Evolutionary conservation across 495 filamentous ascomycete species (phyloP).

Genomic region (Cenococcum geophilum): DNA sequence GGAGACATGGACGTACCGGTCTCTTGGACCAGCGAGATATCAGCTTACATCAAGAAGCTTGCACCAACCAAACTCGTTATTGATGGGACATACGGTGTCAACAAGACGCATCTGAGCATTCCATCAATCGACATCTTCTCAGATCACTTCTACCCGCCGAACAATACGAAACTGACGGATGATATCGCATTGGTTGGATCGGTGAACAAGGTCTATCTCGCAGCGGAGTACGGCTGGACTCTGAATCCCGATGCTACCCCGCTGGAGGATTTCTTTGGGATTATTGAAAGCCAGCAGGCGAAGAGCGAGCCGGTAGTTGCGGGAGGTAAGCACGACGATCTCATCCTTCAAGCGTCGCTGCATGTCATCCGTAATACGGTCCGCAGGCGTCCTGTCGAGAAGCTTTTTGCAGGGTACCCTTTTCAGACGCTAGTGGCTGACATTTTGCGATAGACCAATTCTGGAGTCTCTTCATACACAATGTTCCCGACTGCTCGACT

Average conservation of each 20-base stretch:
- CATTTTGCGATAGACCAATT: constrained; percentile 12
- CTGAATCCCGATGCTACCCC: constrained; percentile 32
- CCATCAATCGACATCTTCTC: constrained; percentile 48
- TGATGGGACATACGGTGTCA: constrained; percentile 53
- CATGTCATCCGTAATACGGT: too few relatives aligned
- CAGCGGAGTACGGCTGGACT: constrained; percentile 51
- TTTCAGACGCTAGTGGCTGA: constrained; percentile 3
- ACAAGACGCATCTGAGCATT: constrained; percentile 45
- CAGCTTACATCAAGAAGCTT: constrained; percentile 45
- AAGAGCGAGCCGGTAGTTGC: constrained; percentile 31
- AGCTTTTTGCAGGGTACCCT: constrained; percentile 36
- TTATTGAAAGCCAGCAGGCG: constrained; percentile 41
- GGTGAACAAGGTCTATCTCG: constrained; percentile 45
- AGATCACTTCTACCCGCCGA: constrained; percentile 50
- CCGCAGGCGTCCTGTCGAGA: not conserved
- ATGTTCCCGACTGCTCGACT: constrained; percentile 47
- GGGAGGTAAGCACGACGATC: constrained; percentile 36
- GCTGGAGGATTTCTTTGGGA: constrained; percentile 42
- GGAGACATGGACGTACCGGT: constrained; percentile 47
- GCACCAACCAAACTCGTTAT: constrained; percentile 48
- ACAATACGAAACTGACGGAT: constrained; percentile 40
- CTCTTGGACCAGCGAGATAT: constrained; percentile 47
- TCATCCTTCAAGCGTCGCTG: not conserved
- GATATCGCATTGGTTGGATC: constrained; percentile 42
- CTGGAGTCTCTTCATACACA: constrained; percentile 45